Evolutionary conservation across 441 rosid species (phyloP).

Genomic region (Gossypium laxum): DNA sequence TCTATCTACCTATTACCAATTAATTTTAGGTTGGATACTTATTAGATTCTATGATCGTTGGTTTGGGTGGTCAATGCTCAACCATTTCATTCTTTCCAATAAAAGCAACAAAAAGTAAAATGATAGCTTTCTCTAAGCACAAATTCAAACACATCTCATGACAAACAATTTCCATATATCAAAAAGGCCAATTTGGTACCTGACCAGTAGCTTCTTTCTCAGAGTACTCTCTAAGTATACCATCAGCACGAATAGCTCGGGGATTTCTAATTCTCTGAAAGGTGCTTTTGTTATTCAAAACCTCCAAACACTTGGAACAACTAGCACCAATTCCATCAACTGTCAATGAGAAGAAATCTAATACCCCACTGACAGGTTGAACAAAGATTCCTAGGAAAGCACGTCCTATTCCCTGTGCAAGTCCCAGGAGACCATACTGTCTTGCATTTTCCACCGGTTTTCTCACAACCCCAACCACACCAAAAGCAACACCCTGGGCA

Average conservation of each 20-base stretch:
- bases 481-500: constrained; percentile 98
- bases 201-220: constrained; percentile 92
- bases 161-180: not conserved
- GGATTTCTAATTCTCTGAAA: constrained; percentile 82
- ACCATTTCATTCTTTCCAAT: not conserved
- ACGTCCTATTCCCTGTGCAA: constrained; percentile 93
- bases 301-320: constrained; percentile 82
- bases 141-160: not conserved
- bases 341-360: constrained; percentile 89
- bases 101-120: not conserved
- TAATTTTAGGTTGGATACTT: not conserved
- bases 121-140: not conserved
- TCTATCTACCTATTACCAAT: not conserved
- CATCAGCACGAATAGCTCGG: constrained; percentile 70
- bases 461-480: constrained; percentile 88
- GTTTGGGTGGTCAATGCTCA: not conserved
- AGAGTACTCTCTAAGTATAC: constrained; percentile 68
- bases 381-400: constrained; percentile 78
- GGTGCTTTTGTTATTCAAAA: constrained; percentile 53
- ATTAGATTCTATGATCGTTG: not conserved
- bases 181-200: constrained; percentile 32
- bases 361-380: constrained; percentile 93
- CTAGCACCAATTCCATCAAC: constrained; percentile 96
- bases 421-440: constrained; percentile 78
- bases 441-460: constrained; percentile 93